Base-by-base conservation (phyloP, 805 yeast species). In the Hanseniaspora occidentalis region DNA sequence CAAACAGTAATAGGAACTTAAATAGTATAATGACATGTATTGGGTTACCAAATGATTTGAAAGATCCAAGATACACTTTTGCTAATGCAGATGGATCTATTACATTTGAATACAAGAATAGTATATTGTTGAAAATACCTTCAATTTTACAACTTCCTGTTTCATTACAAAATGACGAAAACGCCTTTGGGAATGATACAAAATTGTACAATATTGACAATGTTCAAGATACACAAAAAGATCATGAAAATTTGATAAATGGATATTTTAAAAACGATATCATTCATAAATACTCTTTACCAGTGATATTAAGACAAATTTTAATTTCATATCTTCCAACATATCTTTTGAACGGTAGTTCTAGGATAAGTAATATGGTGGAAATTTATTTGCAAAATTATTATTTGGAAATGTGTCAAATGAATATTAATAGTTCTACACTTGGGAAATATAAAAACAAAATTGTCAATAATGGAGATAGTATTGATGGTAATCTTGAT, bases 41-140 rank as follows among this genome's bases (percentile, higher is more conserved):
- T 1, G 70, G 66, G 20, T 56, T 72, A 20, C 88, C 88, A 0
- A 47, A 52, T 4, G 53, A 61, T 4, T 52, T 70, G 2, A 61
- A 62, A 14, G 78, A 76, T 36, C 71, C 74, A 20, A 58, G 77
- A 24, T 79, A 73, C 48, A 71, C 83, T 0, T 67, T 77, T 44
- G 61, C 76, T 38, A 69, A 71, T 40, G 64, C 67, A 23, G 69
- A 69, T 42, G 92, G 92, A 8, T 73, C 69, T 35, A 56, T 81
- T 13, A 49, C 61, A 2, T 78, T 70, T 57, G 65, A 65, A 1
- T 61, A 70, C 10, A 69, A 66, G 42, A 54, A 62, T 16, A 54
- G 58, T 13, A 66, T 79, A 39, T 61, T 63, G 27, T 50, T 73
- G 23, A 61, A 84, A 36, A 61, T 81, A 9, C 86, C 88, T 1